Evolutionary conservation across 805 yeast genomes (phyloP).

Genomic region (Myxozyma neotropica): DNA sequence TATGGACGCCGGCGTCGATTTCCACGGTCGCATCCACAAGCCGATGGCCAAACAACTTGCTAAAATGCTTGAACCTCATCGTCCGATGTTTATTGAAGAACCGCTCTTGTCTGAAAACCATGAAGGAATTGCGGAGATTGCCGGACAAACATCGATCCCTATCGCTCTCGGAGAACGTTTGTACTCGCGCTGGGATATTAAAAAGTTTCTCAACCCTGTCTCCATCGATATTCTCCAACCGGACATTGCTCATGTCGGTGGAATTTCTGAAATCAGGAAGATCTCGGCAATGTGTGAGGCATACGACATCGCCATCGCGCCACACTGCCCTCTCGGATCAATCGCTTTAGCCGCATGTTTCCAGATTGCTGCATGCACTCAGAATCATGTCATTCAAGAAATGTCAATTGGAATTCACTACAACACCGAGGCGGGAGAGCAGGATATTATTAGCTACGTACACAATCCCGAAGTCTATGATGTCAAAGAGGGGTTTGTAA

Average conservation of each 20-base stretch:
- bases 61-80: conserved; percentile 37
- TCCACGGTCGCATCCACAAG: conserved; percentile 43
- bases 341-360: conserved; percentile 40
- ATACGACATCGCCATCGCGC: conserved; percentile 41
- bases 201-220: conserved; percentile 37
- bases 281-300: conserved; percentile 41
- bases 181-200: conserved; percentile 37
- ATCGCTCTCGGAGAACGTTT: conserved; percentile 41
- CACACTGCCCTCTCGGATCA: conserved; percentile 42
- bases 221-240: conserved; percentile 41
- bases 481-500: conserved; percentile 37
- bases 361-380: conserved; percentile 36
- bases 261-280: conserved; percentile 39
- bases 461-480: conserved; percentile 36
- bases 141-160: conserved; percentile 37
- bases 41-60: conserved; percentile 42
- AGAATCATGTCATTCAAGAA: conserved; percentile 39
- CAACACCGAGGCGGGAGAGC: conserved; percentile 35
- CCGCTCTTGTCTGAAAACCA: conserved; percentile 39
- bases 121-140: conserved; percentile 36
- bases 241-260: conserved; percentile 40
- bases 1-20: conserved; percentile 40
- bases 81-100: conserved; percentile 41
- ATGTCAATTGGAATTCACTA: conserved; percentile 41
- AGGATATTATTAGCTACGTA: conserved; percentile 37